A percentile compares a stretch with the other conserved stretches of the same genome.
Evolutionary conservation across 2,329 filamentous ascomycete species (phyloP).

Genomic region (Ramularia endophylla): DNA sequence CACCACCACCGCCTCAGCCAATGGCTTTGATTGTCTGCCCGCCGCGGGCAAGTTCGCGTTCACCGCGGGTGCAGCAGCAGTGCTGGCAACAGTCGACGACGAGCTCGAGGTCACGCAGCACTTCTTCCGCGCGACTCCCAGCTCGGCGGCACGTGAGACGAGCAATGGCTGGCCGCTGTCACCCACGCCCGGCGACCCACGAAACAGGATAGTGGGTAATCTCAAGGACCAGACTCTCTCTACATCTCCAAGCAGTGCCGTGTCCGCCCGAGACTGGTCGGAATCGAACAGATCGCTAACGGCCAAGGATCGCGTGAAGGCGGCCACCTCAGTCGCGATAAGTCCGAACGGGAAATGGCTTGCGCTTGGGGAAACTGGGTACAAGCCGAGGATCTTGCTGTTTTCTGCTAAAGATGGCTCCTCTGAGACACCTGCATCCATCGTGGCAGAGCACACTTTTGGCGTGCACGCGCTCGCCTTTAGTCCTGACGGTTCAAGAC

Average conservation of each 20-base stretch:
- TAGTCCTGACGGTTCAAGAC: slow-evolving; percentile 76
- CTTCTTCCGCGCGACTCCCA: slow-evolving; percentile 69
- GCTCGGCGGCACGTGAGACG: slow-evolving; percentile 17
- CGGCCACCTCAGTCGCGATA: slow-evolving; percentile 82
- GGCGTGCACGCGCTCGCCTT: slow-evolving; percentile 86
- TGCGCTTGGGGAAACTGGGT: slow-evolving; percentile 91
- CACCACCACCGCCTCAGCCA: slow-evolving; percentile 77
- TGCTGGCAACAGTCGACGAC: slow-evolving; percentile 73
- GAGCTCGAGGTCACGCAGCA: slow-evolving; percentile 63
- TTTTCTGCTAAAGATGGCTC: slow-evolving; percentile 73
- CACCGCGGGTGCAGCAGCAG: slow-evolving; percentile 88
- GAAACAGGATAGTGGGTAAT: slow-evolving; percentile 18
- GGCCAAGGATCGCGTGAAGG: slow-evolving; percentile 87
- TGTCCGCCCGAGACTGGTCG: slow-evolving; percentile 38
- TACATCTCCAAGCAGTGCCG: slow-evolving; percentile 38
- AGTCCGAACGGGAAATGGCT: slow-evolving; percentile 82
- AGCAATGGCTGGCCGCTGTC: slow-evolving; percentile 15
- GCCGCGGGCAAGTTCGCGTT: slow-evolving; percentile 72
- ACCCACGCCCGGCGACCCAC: slow-evolving; percentile 23
- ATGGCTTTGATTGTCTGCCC: slow-evolving; percentile 76
- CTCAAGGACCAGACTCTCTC: slow-evolving; percentile 38
- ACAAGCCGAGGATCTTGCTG: slow-evolving; percentile 83
- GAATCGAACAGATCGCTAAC: slow-evolving; percentile 73
- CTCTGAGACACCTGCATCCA: slow-evolving; percentile 75
- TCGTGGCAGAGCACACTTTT: slow-evolving; percentile 82